A percentile compares a stretch with the other conserved stretches of the same genome.
Conservation (phyloP, 2,329 filamentous ascomycete genomes). For the Cladophialophora bantiana region DNA sequence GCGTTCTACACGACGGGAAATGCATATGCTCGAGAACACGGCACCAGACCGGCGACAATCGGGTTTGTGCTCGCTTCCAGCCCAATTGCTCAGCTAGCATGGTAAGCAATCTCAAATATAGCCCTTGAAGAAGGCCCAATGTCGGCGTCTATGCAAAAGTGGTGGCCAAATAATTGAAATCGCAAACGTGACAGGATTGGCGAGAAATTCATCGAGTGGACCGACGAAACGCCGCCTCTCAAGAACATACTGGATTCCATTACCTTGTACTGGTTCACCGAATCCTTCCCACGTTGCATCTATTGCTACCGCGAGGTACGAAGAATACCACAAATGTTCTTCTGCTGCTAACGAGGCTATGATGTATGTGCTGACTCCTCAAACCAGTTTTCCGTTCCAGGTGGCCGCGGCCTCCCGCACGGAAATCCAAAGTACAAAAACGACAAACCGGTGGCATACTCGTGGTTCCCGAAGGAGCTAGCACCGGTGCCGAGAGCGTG, state of each 20-base stretch:
- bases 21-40: slow-evolving; percentile 62
- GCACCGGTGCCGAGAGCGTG: slow-evolving; percentile 47
- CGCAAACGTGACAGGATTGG: slow-evolving; percentile 45
- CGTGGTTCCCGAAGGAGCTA: slow-evolving; percentile 55
- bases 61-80: slow-evolving; percentile 61
- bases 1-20: slow-evolving; percentile 52
- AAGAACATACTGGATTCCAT: slow-evolving; percentile 46
- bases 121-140: not conserved
- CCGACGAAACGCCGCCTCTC: slow-evolving; percentile 44
- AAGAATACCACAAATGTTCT: not conserved
- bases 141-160: not conserved
- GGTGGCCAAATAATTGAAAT: not conserved
- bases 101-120: slow-evolving; percentile 43
- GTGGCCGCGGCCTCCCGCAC: slow-evolving; percentile 15
- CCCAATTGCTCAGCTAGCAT: slow-evolving; percentile 64
- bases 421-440: slow-evolving; percentile 45
- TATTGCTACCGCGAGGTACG: slow-evolving; percentile 43
- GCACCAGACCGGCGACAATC: slow-evolving; percentile 63
- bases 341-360: not conserved
- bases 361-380: not conserved
- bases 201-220: slow-evolving; percentile 50
- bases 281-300: slow-evolving; percentile 47
- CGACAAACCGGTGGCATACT: slow-evolving; percentile 57
- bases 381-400: slow-evolving; percentile 13
- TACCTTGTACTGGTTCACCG: slow-evolving; percentile 50